Evolutionary conservation across 2,329 filamentous ascomycete genomes (phyloP).

Genomic region (Talaromyces sp.): DNA sequence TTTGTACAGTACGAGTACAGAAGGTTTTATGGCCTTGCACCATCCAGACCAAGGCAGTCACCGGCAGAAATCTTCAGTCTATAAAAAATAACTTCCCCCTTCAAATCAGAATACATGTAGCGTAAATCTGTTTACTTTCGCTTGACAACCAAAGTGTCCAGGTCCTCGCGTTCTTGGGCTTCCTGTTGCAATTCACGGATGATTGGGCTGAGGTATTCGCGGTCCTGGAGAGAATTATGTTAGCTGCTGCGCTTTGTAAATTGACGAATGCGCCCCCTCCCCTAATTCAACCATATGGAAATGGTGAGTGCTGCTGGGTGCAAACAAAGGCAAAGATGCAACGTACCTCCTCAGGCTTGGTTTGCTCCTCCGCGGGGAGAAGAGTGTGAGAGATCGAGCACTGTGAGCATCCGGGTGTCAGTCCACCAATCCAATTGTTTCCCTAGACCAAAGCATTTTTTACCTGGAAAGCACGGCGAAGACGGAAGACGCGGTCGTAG

Average conservation of each 20-base stretch:
- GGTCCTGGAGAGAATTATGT: conserved; percentile 47
- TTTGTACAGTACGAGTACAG: conserved; percentile 41
- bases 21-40: conserved; percentile 6
- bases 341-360: conserved; percentile 61
- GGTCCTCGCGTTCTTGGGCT: conserved; percentile 60
- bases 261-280: not conserved
- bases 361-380: conserved; percentile 61
- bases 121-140: conserved; percentile 27
- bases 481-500: conserved; percentile 96
- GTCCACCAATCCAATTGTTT: conserved; percentile 1
- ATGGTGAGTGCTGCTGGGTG: not conserved
- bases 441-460: conserved; percentile 13
- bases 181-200: conserved; percentile 66
- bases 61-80: not conserved
- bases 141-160: conserved; percentile 61
- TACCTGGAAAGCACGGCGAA: conserved; percentile 92
- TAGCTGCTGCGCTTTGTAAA: not conserved
- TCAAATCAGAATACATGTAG: conserved; percentile 12
- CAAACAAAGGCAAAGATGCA: conserved; percentile 1
- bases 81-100: not conserved
- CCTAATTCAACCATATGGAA: not conserved
- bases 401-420: conserved; percentile 35
- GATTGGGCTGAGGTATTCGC: conserved; percentile 61
- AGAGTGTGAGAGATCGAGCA: conserved; percentile 62
- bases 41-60: not conserved